Evolutionary conservation across 108 stramenopile genomes (phyloP).

Genomic region (Pseudonitzschia multiseries): DNA sequence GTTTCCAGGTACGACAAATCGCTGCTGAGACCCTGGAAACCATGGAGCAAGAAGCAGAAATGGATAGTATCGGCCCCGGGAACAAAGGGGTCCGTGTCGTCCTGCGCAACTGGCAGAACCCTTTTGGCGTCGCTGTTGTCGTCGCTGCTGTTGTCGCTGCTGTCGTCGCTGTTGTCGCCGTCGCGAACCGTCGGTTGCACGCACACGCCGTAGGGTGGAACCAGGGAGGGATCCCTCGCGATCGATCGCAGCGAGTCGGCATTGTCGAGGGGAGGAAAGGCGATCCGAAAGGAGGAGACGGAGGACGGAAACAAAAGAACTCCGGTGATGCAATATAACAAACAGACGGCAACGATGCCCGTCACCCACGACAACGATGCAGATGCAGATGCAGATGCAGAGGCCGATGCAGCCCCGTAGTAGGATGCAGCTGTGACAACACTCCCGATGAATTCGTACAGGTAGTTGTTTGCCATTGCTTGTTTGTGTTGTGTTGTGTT

Average conservation of each 20-base stretch:
- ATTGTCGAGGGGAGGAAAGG: neutral
- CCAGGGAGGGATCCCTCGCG: neutral
- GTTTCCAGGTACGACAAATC: conserved; percentile 52
- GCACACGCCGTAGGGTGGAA: neutral
- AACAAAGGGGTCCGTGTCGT: neutral
- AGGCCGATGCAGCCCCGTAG: too few relatives aligned
- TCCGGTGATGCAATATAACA: neutral
- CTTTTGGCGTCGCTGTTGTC: neutral
- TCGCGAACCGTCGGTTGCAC: neutral
- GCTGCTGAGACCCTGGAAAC: conserved; percentile 45
- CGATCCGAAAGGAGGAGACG: neutral
- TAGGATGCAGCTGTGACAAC: neutral
- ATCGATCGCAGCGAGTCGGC: neutral
- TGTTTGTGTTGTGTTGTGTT: too few relatives aligned
- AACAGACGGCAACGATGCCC: neutral
- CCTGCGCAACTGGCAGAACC: neutral
- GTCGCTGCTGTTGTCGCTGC: neutral
- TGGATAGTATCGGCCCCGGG: conserved; percentile 32
- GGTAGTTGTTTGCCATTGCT: neutral
- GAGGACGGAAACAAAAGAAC: neutral
- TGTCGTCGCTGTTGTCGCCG: neutral
- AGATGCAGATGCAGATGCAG: too few relatives aligned
- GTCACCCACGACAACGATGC: neutral
- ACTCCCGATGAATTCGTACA: neutral
- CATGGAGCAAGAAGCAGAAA: conserved; percentile 62